Percentiles rank a stretch among this genome's conserved stretches.
phyloP scores from a whole-genome alignment of 2,329 filamentous ascomycete genomes.

The Aspergillus jensenii region DNA sequence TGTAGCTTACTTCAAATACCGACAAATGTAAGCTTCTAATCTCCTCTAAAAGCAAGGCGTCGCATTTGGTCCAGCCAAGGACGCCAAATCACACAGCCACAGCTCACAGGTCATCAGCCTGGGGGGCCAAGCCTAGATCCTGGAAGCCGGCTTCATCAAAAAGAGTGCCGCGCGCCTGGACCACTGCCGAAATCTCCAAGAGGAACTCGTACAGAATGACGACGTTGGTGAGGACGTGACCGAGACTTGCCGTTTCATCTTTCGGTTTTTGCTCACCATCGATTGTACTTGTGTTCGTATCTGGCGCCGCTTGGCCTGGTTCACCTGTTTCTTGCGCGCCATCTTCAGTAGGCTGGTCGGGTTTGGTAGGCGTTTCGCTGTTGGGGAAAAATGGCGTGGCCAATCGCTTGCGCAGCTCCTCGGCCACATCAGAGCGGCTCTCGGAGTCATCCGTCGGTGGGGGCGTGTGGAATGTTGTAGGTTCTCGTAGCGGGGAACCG shows the following conservation, averaged over 20 bases:
- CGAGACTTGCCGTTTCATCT: slow-evolving; percentile 62
- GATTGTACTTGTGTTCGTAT: slow-evolving; percentile 14
- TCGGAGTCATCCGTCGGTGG: slow-evolving; percentile 27
- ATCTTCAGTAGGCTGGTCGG: neutral
- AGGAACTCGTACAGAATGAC: slow-evolving; percentile 78
- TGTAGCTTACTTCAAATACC: neutral
- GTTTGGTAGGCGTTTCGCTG: neutral
- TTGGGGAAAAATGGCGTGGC: slow-evolving; percentile 31
- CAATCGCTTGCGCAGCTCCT: slow-evolving; percentile 35
- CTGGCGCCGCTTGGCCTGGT: slow-evolving; percentile 10
- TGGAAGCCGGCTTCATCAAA: slow-evolving; percentile 74
- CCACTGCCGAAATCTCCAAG: slow-evolving; percentile 70
- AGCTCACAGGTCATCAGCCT: neutral
- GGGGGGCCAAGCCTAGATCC: neutral
- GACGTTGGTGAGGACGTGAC: slow-evolving; percentile 76
- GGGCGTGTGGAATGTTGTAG: slow-evolving; percentile 16
- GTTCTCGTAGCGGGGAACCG: slow-evolving; percentile 25
- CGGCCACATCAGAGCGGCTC: slow-evolving; percentile 26
- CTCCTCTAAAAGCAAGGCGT: neutral
- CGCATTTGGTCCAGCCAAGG: neutral
- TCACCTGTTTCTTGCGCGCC: neutral
- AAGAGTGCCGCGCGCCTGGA: slow-evolving; percentile 71
- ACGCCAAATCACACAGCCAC: neutral
- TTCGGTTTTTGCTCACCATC: slow-evolving; percentile 41
- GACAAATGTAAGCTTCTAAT: neutral